Evolutionary conservation across 2,329 filamentous ascomycete genomes (phyloP), one percentile per base, ranked within the genome.

Genomic region (Orbilia ellipsospora): DNA sequence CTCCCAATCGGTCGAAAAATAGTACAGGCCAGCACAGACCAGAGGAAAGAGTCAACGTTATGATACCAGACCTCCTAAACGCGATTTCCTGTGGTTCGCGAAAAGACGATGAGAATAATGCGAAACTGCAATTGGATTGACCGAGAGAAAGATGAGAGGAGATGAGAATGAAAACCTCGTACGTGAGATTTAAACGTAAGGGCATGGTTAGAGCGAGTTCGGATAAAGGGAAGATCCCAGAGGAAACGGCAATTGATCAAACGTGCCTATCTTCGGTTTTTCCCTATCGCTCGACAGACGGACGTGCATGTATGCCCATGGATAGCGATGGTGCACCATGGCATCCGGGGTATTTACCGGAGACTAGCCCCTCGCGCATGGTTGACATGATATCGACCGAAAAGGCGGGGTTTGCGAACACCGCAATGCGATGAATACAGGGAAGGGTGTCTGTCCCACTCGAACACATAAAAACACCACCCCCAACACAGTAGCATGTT

Each of bases 221-320:
- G 57, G 57, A 42, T 61, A 61, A 61, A 61, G 50, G 57, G 57
- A 61, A 61, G 44, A 45, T 54, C 28, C 12, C 45, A 50, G 13
- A 50, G 23, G 48, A 48, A 36, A 48, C 48, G 48, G 48, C 48
- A 52, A 52, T 52, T 52, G 48, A 26, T 23, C 44, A 31, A 44
- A 20, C 8, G 12, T 52, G 5, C 44, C 44, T 18, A 48, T 48
- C 23, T 4, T 48, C 7, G 6, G 6, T 48, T 48, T n/a, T n/a
- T 7, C 31, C 31, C 44, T 48, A n/a, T 16, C 16, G 4, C 26
- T 57, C 7, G n/a, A 18, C n/a, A n/a, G n/a, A n/a, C n/a, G n/a
- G n/a, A n/a, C n/a, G n/a, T n/a, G n/a, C n/a, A n/a, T 23, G 23
- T 23, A 2, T 23, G 23, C 23, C 23, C 23, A 4, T 23, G 2